Conservation (phyloP, 169 alveolate species). For the Ichthyophthirius multifiliis region DNA sequence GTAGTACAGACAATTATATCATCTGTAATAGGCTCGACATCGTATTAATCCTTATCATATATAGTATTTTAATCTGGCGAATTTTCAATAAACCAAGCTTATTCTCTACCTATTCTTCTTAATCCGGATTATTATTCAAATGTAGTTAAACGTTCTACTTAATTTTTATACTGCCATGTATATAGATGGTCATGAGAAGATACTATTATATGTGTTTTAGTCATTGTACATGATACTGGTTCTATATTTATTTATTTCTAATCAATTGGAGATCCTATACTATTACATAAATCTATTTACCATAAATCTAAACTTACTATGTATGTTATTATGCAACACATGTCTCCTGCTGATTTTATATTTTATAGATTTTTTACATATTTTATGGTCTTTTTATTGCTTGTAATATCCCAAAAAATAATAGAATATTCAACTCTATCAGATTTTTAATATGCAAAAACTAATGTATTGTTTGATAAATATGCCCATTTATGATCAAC, state of each 20-base stretch:
- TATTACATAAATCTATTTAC: conserved; percentile 69
- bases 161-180: conserved; percentile 83
- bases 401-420: conserved; percentile 88
- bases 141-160: conserved; percentile 61
- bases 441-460: conserved; percentile 79
- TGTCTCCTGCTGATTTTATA: conserved; percentile 70
- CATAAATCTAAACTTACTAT: conserved; percentile 30
- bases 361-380: conserved; percentile 70
- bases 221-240: conserved; percentile 80
- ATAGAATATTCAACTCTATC: conserved; percentile 84
- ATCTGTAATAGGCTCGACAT: conserved; percentile 32
- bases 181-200: conserved; percentile 80
- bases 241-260: conserved; percentile 74
- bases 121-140: conserved; percentile 46
- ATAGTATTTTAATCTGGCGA: conserved; percentile 62
- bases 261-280: conserved; percentile 87
- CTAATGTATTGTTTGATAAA: conserved; percentile 78
- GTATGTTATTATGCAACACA: conserved; percentile 70
- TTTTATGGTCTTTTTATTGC: conserved; percentile 65
- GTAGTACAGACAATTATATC: conserved; percentile 61
- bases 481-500: conserved; percentile 87
- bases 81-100: conserved; percentile 84
- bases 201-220: conserved; percentile 80
- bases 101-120: conserved; percentile 80
- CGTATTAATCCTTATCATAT: conserved; percentile 69